Percentiles rank a stretch among this genome's conserved stretches.
These are phyloP conservation scores for Sphenostylis stenocarpa DNA, from an alignment of 306 rosid genomes.

Conservation along the genomic window DNA sequence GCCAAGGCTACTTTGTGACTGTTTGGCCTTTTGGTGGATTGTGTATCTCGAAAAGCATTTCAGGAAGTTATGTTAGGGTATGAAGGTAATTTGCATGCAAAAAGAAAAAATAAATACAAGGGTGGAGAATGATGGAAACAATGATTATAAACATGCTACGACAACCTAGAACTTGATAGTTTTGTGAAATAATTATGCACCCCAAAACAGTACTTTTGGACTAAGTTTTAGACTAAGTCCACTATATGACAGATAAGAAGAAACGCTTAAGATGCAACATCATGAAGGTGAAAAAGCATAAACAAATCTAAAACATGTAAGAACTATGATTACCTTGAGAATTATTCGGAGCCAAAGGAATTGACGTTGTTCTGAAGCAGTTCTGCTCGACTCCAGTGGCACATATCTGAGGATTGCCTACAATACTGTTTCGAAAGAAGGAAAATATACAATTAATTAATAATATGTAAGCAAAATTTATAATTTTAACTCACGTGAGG, in stretches of 20 bases:
- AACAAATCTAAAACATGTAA: slow-evolving; percentile 21
- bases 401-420: slow-evolving; percentile 85
- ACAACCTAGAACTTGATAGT: neutral
- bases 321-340: slow-evolving; percentile 63
- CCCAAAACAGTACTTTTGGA: slow-evolving; percentile 4
- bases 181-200: neutral
- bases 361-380: slow-evolving; percentile 56
- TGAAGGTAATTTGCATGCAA: slow-evolving; percentile 14
- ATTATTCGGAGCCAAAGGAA: slow-evolving; percentile 42
- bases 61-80: slow-evolving; percentile 31
- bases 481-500: neutral
- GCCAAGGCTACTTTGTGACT: slow-evolving; percentile 78
- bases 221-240: neutral
- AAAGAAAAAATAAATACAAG: neutral
- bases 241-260: slow-evolving; percentile 10
- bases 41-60: slow-evolving; percentile 50
- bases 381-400: slow-evolving; percentile 50
- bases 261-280: slow-evolving; percentile 18
- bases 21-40: slow-evolving; percentile 54
- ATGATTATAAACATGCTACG: slow-evolving; percentile 26
- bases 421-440: slow-evolving; percentile 54
- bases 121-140: slow-evolving; percentile 17
- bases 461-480: neutral
- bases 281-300: slow-evolving; percentile 15
- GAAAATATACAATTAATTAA: slow-evolving; percentile 15